Conservation (phyloP, 2,329 filamentous ascomycete genomes). For the Stagonosporopsis rhizophila region DNA sequence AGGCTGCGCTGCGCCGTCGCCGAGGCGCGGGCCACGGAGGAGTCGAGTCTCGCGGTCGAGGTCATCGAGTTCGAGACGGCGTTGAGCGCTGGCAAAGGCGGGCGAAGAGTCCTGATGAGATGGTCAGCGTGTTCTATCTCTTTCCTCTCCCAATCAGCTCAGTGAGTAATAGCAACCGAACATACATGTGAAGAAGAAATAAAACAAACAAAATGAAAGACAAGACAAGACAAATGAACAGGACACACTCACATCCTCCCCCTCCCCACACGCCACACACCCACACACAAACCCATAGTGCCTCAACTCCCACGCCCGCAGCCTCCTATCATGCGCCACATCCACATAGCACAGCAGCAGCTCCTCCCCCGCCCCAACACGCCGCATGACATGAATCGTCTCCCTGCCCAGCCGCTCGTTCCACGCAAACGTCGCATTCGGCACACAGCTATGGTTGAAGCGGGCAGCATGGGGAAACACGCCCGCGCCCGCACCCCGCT, state of each 20-base stretch:
- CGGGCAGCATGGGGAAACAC: constrained; percentile 49
- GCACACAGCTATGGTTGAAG: constrained; percentile 53
- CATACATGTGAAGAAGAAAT: no score
- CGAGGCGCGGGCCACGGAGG: constrained; percentile 24
- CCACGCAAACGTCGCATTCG: constrained; percentile 51
- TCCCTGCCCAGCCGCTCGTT: constrained; percentile 38
- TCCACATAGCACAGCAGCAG: constrained; percentile 50
- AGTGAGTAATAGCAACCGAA: no score
- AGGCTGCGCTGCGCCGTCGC: constrained; percentile 20
- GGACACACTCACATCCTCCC: constrained; percentile 26
- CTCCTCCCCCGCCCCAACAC: constrained; percentile 48
- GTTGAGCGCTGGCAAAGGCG: constrained; percentile 39
- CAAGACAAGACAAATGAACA: background rate
- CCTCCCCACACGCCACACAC: constrained; percentile 47
- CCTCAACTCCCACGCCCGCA: constrained; percentile 42
- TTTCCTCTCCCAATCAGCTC: no score
- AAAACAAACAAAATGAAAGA: no score
- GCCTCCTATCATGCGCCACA: constrained; percentile 38
- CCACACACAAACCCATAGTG: constrained; percentile 49
- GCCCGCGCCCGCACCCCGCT: constrained; percentile 40
- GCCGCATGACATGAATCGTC: constrained; percentile 45
- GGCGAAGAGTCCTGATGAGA: constrained; percentile 21
- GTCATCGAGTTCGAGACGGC: constrained; percentile 42
- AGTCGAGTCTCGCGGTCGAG: constrained; percentile 41
- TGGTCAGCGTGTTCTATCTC: background rate